phyloP scores from a whole-genome alignment of 345 rosid genomes.

The Melaleuca quinquenervia region DNA sequence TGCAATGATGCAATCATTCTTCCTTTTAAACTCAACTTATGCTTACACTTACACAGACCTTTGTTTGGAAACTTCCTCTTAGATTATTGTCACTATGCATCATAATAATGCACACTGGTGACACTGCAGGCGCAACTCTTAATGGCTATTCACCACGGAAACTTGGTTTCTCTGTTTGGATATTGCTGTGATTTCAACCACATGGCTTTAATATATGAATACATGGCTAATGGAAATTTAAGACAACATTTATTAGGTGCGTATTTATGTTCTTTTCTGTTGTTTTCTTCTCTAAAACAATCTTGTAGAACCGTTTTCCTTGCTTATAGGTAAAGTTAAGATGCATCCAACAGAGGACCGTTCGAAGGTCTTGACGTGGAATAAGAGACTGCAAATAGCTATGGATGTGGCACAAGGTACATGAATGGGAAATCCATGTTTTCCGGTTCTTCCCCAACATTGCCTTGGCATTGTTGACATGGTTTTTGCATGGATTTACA shows the following conservation, averaged over 20 bases:
- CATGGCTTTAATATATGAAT: constrained; percentile 40
- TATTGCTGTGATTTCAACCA: constrained; percentile 33
- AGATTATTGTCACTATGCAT: not conserved
- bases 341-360: not conserved
- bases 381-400: constrained; percentile 19
- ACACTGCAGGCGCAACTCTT: constrained; percentile 36
- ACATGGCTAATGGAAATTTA: constrained; percentile 49
- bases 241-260: constrained; percentile 21
- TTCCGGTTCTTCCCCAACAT: not conserved
- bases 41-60: fast-evolving
- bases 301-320: not conserved
- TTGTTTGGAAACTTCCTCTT: not conserved
- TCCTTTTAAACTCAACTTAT: not conserved
- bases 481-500: not conserved
- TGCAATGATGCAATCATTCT: not conserved
- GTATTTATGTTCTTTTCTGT: not conserved
- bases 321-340: not conserved
- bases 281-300: not conserved
- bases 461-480: not conserved
- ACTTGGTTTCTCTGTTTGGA: constrained; percentile 44
- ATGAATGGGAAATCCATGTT: not conserved
- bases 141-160: constrained; percentile 49
- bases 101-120: not conserved
- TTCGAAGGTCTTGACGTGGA: constrained; percentile 6
- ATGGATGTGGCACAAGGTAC: constrained; percentile 30